phyloP scores from a whole-genome alignment of 2,329 filamentous ascomycete species.

The Plenodomus biglobosus region DNA sequence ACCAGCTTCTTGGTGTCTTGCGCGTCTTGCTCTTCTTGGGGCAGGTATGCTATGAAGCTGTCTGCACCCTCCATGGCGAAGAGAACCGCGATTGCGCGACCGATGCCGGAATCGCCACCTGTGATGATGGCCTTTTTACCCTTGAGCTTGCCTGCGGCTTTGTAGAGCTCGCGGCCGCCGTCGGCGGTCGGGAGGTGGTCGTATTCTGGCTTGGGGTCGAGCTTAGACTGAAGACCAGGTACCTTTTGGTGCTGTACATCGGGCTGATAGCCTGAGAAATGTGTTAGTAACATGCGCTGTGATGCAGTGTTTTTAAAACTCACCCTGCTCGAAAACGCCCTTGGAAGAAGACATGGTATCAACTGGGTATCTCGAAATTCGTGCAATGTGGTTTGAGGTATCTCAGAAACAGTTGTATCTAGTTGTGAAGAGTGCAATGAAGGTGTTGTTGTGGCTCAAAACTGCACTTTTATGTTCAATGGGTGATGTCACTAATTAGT shows the following conservation, averaged over 20 bases:
- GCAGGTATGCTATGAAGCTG: conserved; percentile 71
- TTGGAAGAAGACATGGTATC: conserved; percentile 53
- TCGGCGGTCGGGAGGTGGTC: conserved; percentile 68
- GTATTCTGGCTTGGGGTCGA: conserved; percentile 62
- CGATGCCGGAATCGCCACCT: conserved; percentile 78
- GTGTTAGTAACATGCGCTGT: conserved; percentile 1
- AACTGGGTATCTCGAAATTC: not conserved
- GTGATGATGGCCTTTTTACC: conserved; percentile 79
- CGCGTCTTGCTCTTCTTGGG: conserved; percentile 75
- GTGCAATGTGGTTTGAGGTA: not conserved
- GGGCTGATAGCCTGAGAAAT: conserved; percentile 51
- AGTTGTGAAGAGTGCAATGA: not conserved
- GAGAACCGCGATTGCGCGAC: conserved; percentile 71
- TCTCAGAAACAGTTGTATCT: not conserved
- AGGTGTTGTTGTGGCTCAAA: conserved; percentile 1
- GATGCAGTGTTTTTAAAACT: not conserved
- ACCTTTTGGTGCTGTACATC: conserved; percentile 53
- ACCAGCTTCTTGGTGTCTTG: conserved; percentile 71
- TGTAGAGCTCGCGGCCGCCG: conserved; percentile 69
- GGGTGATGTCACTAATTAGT: conserved; percentile 1
- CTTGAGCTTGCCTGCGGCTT: conserved; percentile 72
- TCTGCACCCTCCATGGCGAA: conserved; percentile 82
- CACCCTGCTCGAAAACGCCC: conserved; percentile 42
- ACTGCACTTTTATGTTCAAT: conserved; percentile 9
- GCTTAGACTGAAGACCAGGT: conserved; percentile 57